These are phyloP conservation scores for Sisymbrium altissimum DNA, from an alignment of 345 rosid species.

Conservation along the genomic window DNA sequence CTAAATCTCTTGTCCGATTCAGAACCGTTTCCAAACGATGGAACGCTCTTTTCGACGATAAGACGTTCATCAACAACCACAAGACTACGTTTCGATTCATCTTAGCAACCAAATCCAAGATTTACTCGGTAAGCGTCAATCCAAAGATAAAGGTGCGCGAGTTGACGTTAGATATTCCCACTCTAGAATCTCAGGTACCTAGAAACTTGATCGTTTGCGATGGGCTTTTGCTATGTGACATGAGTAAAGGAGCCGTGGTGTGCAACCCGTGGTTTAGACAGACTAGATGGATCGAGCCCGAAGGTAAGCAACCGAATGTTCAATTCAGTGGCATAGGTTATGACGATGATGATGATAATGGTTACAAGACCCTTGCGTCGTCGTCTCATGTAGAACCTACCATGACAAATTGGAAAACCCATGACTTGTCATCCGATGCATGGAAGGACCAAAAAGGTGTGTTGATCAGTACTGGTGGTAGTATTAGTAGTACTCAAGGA, in stretches of 20 bases:
- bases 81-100: conserved; percentile 1
- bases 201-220: background rate
- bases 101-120: conserved; percentile 3
- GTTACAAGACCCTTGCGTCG: background rate
- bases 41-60: background rate
- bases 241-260: background rate
- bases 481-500: background rate
- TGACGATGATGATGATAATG: background rate
- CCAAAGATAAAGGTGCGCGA: background rate
- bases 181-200: background rate
- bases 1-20: background rate
- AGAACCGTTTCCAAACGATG: background rate
- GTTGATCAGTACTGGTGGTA: background rate
- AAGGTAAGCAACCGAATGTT: no score
- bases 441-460: background rate
- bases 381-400: background rate
- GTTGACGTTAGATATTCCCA: background rate
- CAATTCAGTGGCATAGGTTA: background rate
- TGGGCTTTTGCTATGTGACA: background rate
- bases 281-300: background rate
- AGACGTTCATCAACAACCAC: conserved; percentile 10
- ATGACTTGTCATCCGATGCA: conserved; percentile 1
- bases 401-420: background rate
- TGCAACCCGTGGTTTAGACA: background rate
- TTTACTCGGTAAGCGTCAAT: conserved; percentile 13